Percentiles rank a stretch among this genome's conserved stretches.
phyloP scores from a whole-genome alignment of 2,329 filamentous ascomycete species.

The Aspergillus quadricinctus region DNA sequence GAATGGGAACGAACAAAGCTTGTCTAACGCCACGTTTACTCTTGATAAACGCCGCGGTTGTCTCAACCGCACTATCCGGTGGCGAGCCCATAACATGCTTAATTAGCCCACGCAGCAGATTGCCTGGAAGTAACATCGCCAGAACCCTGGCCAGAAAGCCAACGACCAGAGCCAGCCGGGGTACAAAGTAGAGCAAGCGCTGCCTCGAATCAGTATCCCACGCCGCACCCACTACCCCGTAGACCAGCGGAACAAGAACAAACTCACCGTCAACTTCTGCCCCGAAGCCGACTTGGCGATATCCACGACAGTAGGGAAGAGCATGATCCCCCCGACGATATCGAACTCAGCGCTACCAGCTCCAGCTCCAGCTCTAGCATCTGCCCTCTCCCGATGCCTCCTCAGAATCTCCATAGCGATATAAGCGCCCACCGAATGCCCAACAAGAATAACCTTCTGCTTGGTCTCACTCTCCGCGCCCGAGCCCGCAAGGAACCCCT shows the following conservation, averaged over 20 bases:
- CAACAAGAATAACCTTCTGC: slow-evolving; percentile 58
- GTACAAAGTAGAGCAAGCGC: slow-evolving; percentile 31
- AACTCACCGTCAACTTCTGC: slow-evolving; percentile 43
- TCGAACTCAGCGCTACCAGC: slow-evolving; percentile 24
- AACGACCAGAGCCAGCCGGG: slow-evolving; percentile 35
- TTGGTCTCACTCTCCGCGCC: not conserved
- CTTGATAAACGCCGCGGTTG: slow-evolving; percentile 49
- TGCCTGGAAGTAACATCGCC: slow-evolving; percentile 38
- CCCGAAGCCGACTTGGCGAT: slow-evolving; percentile 62
- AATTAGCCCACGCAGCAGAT: slow-evolving; percentile 41
- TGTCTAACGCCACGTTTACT: slow-evolving; percentile 49
- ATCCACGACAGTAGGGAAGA: slow-evolving; percentile 73
- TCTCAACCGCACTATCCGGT: slow-evolving; percentile 38
- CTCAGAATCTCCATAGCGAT: slow-evolving; percentile 66
- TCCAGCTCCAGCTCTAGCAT: not conserved
- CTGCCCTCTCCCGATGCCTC: slow-evolving; percentile 44
- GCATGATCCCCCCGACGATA: slow-evolving; percentile 54
- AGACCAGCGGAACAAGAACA: too few relatives aligned
- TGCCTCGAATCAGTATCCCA: slow-evolving; percentile 4
- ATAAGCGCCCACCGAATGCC: slow-evolving; percentile 71
- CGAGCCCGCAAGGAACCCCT: slow-evolving; percentile 30
- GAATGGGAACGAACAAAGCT: slow-evolving; percentile 43
- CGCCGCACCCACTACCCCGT: not conserved
- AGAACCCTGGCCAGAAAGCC: slow-evolving; percentile 41
- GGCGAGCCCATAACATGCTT: slow-evolving; percentile 37